Percentiles rank a stretch among this genome's conserved stretches.
Evolutionary conservation across 345 rosid species (phyloP).

Genomic region (Moringa oleifera): DNA sequence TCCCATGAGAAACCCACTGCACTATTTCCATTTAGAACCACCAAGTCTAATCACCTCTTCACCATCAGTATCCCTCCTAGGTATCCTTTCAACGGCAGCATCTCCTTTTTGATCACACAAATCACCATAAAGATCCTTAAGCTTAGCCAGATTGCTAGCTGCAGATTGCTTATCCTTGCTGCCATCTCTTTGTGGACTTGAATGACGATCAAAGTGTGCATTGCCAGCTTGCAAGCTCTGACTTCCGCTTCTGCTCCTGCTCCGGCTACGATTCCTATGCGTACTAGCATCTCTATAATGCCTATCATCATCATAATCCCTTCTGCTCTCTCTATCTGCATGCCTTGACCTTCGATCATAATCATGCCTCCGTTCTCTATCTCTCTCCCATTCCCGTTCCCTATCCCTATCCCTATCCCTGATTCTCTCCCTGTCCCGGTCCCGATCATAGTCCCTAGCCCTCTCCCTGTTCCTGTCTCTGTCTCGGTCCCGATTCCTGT

Average conservation of each 20-base stretch:
- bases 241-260: conserved; percentile 67
- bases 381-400: conserved; percentile 37
- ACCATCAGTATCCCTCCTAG: conserved; percentile 48
- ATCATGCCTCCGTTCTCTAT: conserved; percentile 31
- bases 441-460: conserved; percentile 24
- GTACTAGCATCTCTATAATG: conserved; percentile 30
- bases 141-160: conserved; percentile 82
- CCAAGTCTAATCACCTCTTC: conserved; percentile 96
- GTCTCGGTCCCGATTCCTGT: conserved; percentile 31
- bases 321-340: conserved; percentile 37
- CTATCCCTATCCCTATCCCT: conserved; percentile 27
- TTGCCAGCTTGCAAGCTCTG: conserved; percentile 41
- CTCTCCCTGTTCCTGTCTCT: conserved; percentile 29
- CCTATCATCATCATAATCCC: conserved; percentile 36
- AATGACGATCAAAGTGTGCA: conserved; percentile 38
- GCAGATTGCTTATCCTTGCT: conserved; percentile 50
- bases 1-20: not conserved
- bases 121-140: conserved; percentile 86
- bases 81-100: conserved; percentile 39
- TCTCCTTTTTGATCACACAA: conserved; percentile 44
- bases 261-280: conserved; percentile 41
- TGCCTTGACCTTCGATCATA: conserved; percentile 43
- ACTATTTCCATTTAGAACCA: conserved; percentile 70
- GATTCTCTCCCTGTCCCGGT: conserved; percentile 12
- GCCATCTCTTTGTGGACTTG: conserved; percentile 45